Percentiles rank a stretch among this genome's conserved stretches.
Conservation (phyloP, 225 moss, liverwort and hornwort genomes). For the Antitrichia curtipendula region DNA sequence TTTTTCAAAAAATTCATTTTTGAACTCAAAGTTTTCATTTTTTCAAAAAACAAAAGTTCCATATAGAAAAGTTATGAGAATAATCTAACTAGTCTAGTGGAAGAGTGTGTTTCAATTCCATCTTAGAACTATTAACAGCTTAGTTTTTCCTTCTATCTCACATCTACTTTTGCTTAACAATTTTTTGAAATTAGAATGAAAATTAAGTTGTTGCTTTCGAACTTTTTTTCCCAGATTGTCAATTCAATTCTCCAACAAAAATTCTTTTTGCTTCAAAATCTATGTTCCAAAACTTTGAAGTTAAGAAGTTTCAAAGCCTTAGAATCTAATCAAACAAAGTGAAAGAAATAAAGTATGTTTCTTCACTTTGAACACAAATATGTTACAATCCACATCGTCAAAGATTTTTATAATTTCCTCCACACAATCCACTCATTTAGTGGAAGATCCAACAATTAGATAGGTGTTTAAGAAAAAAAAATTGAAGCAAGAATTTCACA, state of each 20-base stretch:
- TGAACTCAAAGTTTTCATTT: neutral
- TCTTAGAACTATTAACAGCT: neutral
- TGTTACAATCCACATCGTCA: neutral
- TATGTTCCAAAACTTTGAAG: neutral
- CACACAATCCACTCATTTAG: neutral
- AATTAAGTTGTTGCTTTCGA: neutral
- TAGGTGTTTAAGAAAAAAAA: too few relatives aligned
- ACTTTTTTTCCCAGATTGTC: neutral
- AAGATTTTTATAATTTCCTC: neutral
- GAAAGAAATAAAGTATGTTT: too few relatives aligned
- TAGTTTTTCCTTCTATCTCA: neutral
- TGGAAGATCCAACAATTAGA: too few relatives aligned
- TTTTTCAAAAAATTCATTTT: neutral
- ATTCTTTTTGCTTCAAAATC: neutral
- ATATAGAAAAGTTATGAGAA: neutral
- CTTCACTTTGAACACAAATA: fast-evolving
- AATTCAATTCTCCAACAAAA: too few relatives aligned
- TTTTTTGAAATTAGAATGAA: neutral
- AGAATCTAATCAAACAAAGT: neutral
- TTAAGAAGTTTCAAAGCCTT: neutral
- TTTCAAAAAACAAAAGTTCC: neutral
- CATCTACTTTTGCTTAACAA: neutral
- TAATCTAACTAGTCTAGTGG: fast-evolving
- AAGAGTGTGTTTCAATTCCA: neutral
- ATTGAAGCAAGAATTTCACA: too few relatives aligned